phyloP scores from a whole-genome alignment of 805 yeast genomes.

The Candida koratica region DNA sequence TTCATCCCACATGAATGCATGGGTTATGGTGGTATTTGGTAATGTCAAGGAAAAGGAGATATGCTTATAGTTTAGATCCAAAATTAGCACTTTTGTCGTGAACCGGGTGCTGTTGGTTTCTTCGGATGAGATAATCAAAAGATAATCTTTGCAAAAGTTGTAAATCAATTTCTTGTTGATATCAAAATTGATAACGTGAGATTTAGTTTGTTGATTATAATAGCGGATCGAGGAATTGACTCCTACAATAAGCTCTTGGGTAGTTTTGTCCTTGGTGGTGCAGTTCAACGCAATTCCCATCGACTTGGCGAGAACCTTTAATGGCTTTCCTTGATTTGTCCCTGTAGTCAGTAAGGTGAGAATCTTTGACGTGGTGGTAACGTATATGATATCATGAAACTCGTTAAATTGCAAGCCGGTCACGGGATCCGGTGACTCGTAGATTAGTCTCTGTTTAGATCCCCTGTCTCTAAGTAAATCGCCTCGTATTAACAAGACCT shows the following conservation, averaged over 20 bases:
- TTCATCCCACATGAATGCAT: conserved; percentile 58
- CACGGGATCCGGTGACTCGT: conserved; percentile 72
- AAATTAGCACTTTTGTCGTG: conserved; percentile 52
- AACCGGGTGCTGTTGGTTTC: conserved; percentile 17
- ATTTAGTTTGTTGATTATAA: conserved; percentile 54
- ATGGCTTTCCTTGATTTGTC: conserved; percentile 64
- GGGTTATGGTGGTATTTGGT: conserved; percentile 55
- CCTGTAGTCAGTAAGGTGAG: conserved; percentile 75
- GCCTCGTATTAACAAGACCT: conserved; percentile 77
- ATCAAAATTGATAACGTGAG: conserved; percentile 53
- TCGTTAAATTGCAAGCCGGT: conserved; percentile 67
- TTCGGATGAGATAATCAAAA: conserved; percentile 55
- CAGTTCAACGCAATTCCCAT: conserved; percentile 51
- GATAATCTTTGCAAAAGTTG: conserved; percentile 46
- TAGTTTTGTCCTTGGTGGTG: conserved; percentile 36
- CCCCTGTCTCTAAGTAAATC: conserved; percentile 87
- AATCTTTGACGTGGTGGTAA: conserved; percentile 70
- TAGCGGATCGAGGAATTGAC: conserved; percentile 59
- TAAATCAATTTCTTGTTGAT: conserved; percentile 51
- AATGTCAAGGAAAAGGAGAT: conserved; percentile 66
- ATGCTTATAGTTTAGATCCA: conserved; percentile 68
- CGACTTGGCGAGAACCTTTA: conserved; percentile 41
- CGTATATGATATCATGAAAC: conserved; percentile 51
- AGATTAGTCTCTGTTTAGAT: conserved; percentile 76
- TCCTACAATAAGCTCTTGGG: conserved; percentile 59